Evolutionary conservation across 2,329 filamentous ascomycete species (phyloP).

Genomic region (Pseudogymnoascus sp.): DNA sequence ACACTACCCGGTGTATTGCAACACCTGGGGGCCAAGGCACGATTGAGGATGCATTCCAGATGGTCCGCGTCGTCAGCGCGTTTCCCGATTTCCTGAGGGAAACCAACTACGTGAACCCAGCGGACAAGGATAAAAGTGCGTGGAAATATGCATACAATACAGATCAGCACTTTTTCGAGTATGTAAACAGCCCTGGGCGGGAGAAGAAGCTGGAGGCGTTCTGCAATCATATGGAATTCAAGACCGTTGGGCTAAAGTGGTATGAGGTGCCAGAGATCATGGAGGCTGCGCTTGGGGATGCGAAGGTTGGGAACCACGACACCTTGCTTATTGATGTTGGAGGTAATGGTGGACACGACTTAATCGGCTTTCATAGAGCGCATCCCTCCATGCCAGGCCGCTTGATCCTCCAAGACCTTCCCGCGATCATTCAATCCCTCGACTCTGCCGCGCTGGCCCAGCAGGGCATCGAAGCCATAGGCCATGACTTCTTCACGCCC

Average conservation of each 20-base stretch:
- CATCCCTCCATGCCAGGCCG: background rate
- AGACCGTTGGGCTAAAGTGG: constrained; percentile 8
- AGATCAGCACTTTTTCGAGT: constrained; percentile 7
- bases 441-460: background rate
- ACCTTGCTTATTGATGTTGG: constrained; percentile 13
- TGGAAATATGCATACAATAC: constrained; percentile 10
- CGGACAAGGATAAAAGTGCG: constrained; percentile 8
- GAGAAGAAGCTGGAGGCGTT: constrained; percentile 4
- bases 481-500: constrained; percentile 28
- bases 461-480: constrained; percentile 21
- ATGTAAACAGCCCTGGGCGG: constrained; percentile 1
- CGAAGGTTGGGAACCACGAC: background rate
- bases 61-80: background rate
- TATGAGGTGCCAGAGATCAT: constrained; percentile 8
- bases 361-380: constrained; percentile 3
- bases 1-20: constrained; percentile 5
- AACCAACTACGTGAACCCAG: constrained; percentile 7
- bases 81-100: background rate
- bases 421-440: background rate
- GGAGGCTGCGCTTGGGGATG: constrained; percentile 3
- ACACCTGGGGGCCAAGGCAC: background rate
- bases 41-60: constrained; percentile 5
- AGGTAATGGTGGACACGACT: constrained; percentile 12
- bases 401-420: constrained; percentile 13
- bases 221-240: constrained; percentile 7